These are phyloP conservation scores for Cystofilobasidium bisporidii DNA, from an alignment of 768 basidiomycete genomes.

Conservation along the genomic window DNA sequence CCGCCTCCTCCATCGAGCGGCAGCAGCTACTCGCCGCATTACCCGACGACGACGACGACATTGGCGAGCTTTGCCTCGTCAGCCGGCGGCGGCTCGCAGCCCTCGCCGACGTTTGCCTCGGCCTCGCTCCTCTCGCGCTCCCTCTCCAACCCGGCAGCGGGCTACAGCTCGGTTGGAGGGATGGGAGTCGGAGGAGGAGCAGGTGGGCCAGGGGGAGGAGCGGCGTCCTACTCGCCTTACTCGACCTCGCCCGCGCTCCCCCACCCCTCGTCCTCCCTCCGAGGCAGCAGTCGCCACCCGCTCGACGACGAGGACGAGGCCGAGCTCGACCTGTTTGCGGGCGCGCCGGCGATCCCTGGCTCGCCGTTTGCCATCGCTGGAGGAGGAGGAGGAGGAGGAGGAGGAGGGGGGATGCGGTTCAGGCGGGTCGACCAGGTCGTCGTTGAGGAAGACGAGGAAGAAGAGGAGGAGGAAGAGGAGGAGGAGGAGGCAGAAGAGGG, in stretches of 20 bases:
- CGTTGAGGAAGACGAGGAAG: slow-evolving; percentile 1
- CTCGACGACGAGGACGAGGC: slow-evolving; percentile 17
- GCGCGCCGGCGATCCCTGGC: not conserved
- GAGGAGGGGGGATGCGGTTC: too few species aligned
- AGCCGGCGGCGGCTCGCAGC: not conserved
- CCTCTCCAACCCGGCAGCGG: not conserved
- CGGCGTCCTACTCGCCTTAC: slow-evolving; percentile 10
- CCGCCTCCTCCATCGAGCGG: too few species aligned
- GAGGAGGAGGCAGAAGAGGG: too few species aligned
- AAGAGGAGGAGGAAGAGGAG: too few species aligned
- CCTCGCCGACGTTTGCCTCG: slow-evolving; percentile 5
- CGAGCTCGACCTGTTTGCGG: not conserved
- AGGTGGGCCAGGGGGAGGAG: too few species aligned
- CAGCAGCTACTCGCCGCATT: slow-evolving; percentile 7
- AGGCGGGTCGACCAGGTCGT: not conserved
- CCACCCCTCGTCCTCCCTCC: slow-evolving; percentile 10
- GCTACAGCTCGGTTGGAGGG: too few species aligned
- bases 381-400: too few species aligned
- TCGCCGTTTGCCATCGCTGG: not conserved
- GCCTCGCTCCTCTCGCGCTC: slow-evolving; percentile 5
- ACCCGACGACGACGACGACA: too few species aligned
- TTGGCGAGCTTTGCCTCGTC: not conserved
- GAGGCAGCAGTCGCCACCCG: slow-evolving; percentile 5
- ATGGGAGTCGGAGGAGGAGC: too few species aligned
- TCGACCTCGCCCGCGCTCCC: slow-evolving; percentile 16